Base-by-base conservation (phyloP, 345 rosid genomes). In the Aquilaria yunnanensis region DNA sequence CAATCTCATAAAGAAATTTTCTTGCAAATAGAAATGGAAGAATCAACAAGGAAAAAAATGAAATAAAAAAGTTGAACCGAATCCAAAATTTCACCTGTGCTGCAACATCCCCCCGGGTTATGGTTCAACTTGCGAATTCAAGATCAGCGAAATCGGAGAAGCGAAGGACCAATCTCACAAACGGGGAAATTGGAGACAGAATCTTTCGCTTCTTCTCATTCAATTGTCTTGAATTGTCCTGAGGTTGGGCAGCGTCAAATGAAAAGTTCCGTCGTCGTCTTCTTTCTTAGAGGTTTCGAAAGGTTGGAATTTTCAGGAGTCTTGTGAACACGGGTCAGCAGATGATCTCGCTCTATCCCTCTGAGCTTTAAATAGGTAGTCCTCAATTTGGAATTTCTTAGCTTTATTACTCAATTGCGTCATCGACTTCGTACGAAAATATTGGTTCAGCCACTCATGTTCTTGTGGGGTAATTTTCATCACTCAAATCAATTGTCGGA, bases 51-150 rank as follows among this genome's bases (percentile, higher is more conserved):
- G 5, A 37, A 37, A 37, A 37, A 37, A 37, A 37, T 9, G 43
- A 9, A 37, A 37, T 37, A 37, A 37, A 37, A 37, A 37, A 37
- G 5, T 37, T 37, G 43, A 37, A 37, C 8, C 43, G 43, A 37
- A 9, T 37, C 8, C 43, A 1, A 37, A 23, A 37, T 37, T 37
- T 37, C 4, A 37, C 43, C 43, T 37, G 43, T 23, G 23, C 23
- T 23, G 23, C 23, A 23, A 23, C 23, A 37, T 5, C 2, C 7
- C 8, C 2, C 8, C 43, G 7, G 8, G 8, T 37, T 37, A 37
- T 37, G 43, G 43, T 43, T 43, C 3, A 49, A 74, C 73, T 74
- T 69, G 68, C 67, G 46, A 70, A 68, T 59, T 64, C 57, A 54
- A 47, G 32, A 7, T 32, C 6, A 12, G 43, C 6, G 7, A 34